A percentile compares a stretch with the other conserved stretches of the same genome.
Conservation (phyloP, 2,329 filamentous ascomycete species). For the Anisogramma anomala region DNA sequence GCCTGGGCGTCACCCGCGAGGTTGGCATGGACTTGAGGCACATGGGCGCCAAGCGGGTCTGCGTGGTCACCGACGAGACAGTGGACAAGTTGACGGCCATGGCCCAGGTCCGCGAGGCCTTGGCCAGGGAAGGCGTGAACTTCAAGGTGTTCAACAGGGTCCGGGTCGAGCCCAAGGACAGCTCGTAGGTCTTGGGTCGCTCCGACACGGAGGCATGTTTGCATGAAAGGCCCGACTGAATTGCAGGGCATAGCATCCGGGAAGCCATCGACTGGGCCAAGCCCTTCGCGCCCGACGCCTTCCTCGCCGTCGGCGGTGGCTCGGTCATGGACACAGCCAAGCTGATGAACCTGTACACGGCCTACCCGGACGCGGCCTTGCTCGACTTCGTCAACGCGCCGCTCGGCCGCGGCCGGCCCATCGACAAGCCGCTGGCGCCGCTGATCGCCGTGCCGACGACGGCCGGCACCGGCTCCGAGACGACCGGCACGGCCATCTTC, state of each 20-base stretch:
- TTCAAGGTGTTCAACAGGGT: constrained; percentile 75
- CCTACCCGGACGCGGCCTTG: constrained; percentile 85
- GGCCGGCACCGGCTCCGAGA: constrained; percentile 82
- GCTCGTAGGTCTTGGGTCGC: constrained; percentile 47
- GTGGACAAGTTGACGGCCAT: constrained; percentile 78
- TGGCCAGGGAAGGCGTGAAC: constrained; percentile 65
- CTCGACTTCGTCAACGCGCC: constrained; percentile 97
- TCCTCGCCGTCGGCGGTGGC: constrained; percentile 82
- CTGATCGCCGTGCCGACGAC: constrained; percentile 78
- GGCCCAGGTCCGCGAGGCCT: constrained; percentile 72
- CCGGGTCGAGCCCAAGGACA: constrained; percentile 87
- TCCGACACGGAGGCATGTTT: constrained; percentile 2
- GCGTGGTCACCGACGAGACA: constrained; percentile 80
- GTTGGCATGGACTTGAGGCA: constrained; percentile 98
- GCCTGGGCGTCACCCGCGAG: constrained; percentile 84
- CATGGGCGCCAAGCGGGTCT: constrained; percentile 73
- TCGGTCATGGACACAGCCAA: constrained; percentile 98
- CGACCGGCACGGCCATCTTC: constrained; percentile 95
- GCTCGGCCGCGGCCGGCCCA: constrained; percentile 69
- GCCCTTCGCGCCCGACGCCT: constrained; percentile 71
- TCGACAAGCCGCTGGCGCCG: constrained; percentile 59
- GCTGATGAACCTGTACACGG: constrained; percentile 92
- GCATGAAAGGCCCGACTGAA: neutral
- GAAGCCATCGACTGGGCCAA: constrained; percentile 83
- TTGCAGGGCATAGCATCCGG: constrained; percentile 8